Base-by-base conservation (phyloP, 148 eudicot genomes). In the Amaranthus cruentus region DNA sequence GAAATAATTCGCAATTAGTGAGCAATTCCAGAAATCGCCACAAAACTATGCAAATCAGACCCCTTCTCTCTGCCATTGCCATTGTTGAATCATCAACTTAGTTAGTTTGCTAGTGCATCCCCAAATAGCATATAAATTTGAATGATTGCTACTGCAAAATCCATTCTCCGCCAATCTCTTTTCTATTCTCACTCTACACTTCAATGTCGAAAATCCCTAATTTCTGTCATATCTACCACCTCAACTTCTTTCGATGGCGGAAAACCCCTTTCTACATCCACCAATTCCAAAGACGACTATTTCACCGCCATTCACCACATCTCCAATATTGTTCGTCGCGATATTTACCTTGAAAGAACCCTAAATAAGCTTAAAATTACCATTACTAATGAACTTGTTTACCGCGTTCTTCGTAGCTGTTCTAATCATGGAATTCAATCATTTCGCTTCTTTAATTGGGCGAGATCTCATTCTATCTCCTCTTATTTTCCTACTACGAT, bases 371-470 rank as follows among this genome's bases (percentile, higher is more conserved):
- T 91, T 78, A 81, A 76, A 42, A 77, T 90, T 15, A 79, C 88
- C 65, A 69, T 94, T 58, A 84, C 85, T 71, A 88, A 92, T 6
- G 96, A 91, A 71, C 82, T 91, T 56, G 92, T 91, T 6, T 94
- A 73, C 77, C 97, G 98, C 47, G 86, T 94, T 58, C 90, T 94
- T 50, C 96, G 98, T 7, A 76, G 77, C 47, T 94, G 97, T 76
- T 81, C 83, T 51, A 75, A 80, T 14, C 52, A 68, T 43, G 97
- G 96, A 9, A 64, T 78, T 38, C 93, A 88, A 55, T 91, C 88
- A 2, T 90, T 88, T 67, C 96, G 98, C 3, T 94, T 94, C 83
- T 94, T 94, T 81, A 88, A 88, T 53, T 94, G 98, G 98, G 97
- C 89, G 4, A 79, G 87, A 4, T 79, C 88, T 11, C 79, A 73